Evolutionary conservation across 73 alveolate species (phyloP), one percentile per base, ranked within the genome.

Genomic region (Paramecium caudatum): DNA sequence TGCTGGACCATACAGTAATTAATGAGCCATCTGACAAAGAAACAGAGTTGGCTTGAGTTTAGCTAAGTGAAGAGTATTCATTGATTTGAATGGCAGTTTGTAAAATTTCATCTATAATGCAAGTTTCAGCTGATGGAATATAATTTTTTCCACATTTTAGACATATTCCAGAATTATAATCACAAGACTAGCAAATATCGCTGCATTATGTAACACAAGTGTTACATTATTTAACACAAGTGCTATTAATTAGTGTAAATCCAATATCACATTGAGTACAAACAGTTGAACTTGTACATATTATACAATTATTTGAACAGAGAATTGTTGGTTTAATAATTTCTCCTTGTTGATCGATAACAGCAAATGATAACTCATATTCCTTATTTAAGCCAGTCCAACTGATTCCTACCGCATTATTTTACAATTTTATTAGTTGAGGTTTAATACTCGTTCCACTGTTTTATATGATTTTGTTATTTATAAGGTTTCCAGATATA

Each of bases 1-100:
- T 55, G 16, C 80, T 55, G 1, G 80, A 2, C 80, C 80, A 55
- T 23, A 43, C 46, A 5, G 30, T 23, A 12, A 55, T 27, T 27
- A 55, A 27, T 55, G 80, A 55, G n/a, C 80, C 80, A 55, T 55
- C 80, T 23, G 7, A 9, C 23, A 55, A 55, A 12, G 23, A 27
- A 21, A 43, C 80, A 1, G 80, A 37, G 30, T 7, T 15, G 23
- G 80, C 46, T 3, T 37, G 7, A 9, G 30, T 27, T 23, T 55
- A 55, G 13, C 80, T 55, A 8, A 23, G 30, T 23, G 8, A 10
- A 2, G 19, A 10, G 30, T 27, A 55, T 27, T 55, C 80, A 55
- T 55, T 55, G 9, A 55, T 55, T 21, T 55, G 12, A 25, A 55
- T 55, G 1, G 80, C 80, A 12, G 23, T 55, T 27, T 55, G 23